Percentiles rank a stretch among this genome's conserved stretches.
phyloP scores from a whole-genome alignment of 129 eudicot species.

The Helichrysum umbraculigerum region DNA sequence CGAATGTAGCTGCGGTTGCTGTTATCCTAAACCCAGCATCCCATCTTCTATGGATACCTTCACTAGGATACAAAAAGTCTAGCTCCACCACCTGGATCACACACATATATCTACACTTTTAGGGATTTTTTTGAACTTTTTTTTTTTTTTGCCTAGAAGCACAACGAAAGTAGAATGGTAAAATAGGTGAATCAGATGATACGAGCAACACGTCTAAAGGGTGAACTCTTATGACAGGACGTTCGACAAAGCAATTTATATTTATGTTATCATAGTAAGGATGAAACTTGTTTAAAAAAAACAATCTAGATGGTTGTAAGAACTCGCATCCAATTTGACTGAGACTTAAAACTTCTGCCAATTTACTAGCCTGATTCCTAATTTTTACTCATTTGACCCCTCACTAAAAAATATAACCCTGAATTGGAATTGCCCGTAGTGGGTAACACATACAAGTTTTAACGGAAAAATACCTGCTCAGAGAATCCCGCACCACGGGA shows the following conservation, averaged over 20 bases:
- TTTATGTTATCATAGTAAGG: no score
- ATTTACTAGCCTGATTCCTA: no score
- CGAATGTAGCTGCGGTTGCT: slow-evolving; percentile 70
- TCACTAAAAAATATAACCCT: no score
- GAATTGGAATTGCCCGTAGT: not conserved
- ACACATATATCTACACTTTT: slow-evolving; percentile 4
- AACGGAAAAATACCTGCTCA: slow-evolving; percentile 53
- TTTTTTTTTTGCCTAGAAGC: not conserved
- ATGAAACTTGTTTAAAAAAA: no score
- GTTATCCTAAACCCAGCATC: slow-evolving; percentile 86
- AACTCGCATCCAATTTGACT: not conserved
- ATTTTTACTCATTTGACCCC: no score
- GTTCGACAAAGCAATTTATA: no score
- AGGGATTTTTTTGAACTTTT: not conserved
- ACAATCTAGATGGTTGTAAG: not conserved
- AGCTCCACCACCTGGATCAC: slow-evolving; percentile 76
- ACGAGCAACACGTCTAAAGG: not conserved
- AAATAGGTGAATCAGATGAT: not conserved
- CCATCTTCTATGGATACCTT: slow-evolving; percentile 92
- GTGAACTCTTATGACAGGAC: not conserved
- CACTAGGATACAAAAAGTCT: slow-evolving; percentile 88
- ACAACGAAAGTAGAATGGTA: not conserved
- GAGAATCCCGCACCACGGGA: slow-evolving; percentile 83
- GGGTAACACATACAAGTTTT: not conserved
- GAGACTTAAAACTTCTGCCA: not conserved